Base-by-base conservation (phyloP, 305 asterid genomes). In the Fraxinus paxiana region DNA sequence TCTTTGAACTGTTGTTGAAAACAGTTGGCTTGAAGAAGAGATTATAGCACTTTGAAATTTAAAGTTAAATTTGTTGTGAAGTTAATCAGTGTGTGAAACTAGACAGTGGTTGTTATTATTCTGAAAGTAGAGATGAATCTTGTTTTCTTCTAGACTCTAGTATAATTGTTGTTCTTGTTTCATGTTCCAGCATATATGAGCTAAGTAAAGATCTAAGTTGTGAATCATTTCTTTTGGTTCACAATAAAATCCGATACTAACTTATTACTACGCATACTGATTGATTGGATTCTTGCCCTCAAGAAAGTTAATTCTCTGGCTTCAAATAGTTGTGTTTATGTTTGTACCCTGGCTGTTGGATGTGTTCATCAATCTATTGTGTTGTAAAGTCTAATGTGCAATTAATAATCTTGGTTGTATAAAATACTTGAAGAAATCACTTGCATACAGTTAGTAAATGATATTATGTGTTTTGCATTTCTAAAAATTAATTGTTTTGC, bases 91-190 rank as follows among this genome's bases (percentile, higher is more conserved):
- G 46, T 15, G 33, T 28, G 73, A 67, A 33, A 70, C 20, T 33
- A 30, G 46, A 33, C 38, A 30, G n/a, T 70, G 43, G 15, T 70
- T 70, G 75, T 70, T 31, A 33, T 7, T 31, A 33, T 41, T 78
- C 77, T 20, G 46, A 75, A 75, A 75, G 76, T 76, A 26, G 77
- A 30, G 73, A 26, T 38, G 38, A 17, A 65, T 37, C 26, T 74
- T 73, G 61, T 37, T 82, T 83, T 82, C 79, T 37, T 72, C 67
- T n/a, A n/a, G n/a, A n/a, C n/a, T n/a, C n/a, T 76, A 79, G 48
- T 65, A 38, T 75, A 33, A 59, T 69, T 77, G 77, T 56, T 79
- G 56, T 46, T 46, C 15, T n/a, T 75, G 78, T 71, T 77, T 30
- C 34, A 69, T 18, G 41, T 38, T 79, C 75, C 38, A 73, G 48